Percentiles rank a stretch among this genome's conserved stretches.
phyloP scores from a whole-genome alignment of 2,329 filamentous ascomycete genomes.

The Colletotrichum sp. region DNA sequence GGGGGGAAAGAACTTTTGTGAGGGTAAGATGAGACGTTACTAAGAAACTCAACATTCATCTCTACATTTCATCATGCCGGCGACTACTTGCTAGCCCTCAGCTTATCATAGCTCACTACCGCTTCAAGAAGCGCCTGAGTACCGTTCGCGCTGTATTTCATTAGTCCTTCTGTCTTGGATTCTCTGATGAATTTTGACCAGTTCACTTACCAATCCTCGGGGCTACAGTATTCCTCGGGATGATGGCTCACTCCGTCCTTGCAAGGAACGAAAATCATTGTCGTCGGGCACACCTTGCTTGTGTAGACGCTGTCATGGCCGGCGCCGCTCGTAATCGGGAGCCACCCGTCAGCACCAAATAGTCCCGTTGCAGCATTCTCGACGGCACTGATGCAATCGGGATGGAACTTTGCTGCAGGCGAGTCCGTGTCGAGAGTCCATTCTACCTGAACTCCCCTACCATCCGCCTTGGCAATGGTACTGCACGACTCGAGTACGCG shows the following conservation, averaged over 20 bases:
- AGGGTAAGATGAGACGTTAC: not conserved
- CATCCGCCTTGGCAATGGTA: constrained; percentile 27
- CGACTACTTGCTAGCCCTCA: not conserved
- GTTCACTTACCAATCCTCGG: constrained; percentile 54
- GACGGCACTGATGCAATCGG: constrained; percentile 71
- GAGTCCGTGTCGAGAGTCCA: constrained; percentile 68
- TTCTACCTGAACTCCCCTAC: constrained; percentile 47
- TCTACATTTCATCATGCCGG: not conserved
- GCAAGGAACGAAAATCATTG: constrained; percentile 72
- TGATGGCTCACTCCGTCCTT: constrained; percentile 68
- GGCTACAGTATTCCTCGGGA: constrained; percentile 65
- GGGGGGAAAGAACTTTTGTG: not conserved
- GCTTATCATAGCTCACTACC: constrained; percentile 22
- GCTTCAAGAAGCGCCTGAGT: constrained; percentile 25
- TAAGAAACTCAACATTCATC: not conserved
- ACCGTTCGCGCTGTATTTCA: constrained; percentile 18
- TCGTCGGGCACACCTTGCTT: constrained; percentile 62
- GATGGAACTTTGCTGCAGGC: constrained; percentile 68
- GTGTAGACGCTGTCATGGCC: constrained; percentile 62
- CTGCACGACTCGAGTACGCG: constrained; percentile 27
- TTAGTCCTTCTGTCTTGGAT: constrained; percentile 20
- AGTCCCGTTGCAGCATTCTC: constrained; percentile 63
- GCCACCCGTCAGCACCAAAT: constrained; percentile 46
- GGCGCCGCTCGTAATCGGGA: constrained; percentile 45
- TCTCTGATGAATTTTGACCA: not conserved